Percentiles rank a stretch among this genome's conserved stretches.
phyloP scores from a whole-genome alignment of 331 rosid species.

The Erythrophleum ivorense region DNA sequence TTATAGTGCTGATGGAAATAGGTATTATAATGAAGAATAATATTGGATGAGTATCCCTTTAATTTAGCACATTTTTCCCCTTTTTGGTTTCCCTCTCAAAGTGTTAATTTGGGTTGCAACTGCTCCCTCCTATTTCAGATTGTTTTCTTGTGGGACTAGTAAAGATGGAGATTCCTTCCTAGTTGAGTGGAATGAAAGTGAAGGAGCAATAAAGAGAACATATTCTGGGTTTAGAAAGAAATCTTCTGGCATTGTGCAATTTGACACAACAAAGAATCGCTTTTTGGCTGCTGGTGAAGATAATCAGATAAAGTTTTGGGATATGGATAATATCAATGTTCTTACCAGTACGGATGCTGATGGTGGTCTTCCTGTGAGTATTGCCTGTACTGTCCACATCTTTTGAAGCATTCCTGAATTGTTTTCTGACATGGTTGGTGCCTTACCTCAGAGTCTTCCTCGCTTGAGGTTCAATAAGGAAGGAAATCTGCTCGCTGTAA shows the following conservation, averaged over 20 bases:
- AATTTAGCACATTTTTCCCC: not conserved
- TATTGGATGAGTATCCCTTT: not conserved
- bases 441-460: slow-evolving; percentile 56
- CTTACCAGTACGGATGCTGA: slow-evolving; percentile 65
- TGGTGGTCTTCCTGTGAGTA: slow-evolving; percentile 77
- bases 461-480: slow-evolving; percentile 85
- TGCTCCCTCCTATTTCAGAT: slow-evolving; percentile 41
- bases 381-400: slow-evolving; percentile 29
- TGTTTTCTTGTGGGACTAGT: slow-evolving; percentile 73
- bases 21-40: slow-evolving; percentile 52
- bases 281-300: slow-evolving; percentile 82
- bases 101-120: not conserved
- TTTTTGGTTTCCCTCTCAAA: not conserved
- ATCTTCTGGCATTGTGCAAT: slow-evolving; percentile 67
- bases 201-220: slow-evolving; percentile 63
- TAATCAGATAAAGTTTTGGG: slow-evolving; percentile 78
- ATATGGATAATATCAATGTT: slow-evolving; percentile 65
- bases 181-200: slow-evolving; percentile 85
- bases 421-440: slow-evolving; percentile 32
- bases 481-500: slow-evolving; percentile 85
- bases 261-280: slow-evolving; percentile 65
- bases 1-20: slow-evolving; percentile 78
- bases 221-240: slow-evolving; percentile 69
- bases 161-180: slow-evolving; percentile 72
- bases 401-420: slow-evolving; percentile 20